These are phyloP conservation scores for Podospora anserina DNA, from an alignment of 495 filamentous ascomycete genomes.

Conservation along the genomic window DNA sequence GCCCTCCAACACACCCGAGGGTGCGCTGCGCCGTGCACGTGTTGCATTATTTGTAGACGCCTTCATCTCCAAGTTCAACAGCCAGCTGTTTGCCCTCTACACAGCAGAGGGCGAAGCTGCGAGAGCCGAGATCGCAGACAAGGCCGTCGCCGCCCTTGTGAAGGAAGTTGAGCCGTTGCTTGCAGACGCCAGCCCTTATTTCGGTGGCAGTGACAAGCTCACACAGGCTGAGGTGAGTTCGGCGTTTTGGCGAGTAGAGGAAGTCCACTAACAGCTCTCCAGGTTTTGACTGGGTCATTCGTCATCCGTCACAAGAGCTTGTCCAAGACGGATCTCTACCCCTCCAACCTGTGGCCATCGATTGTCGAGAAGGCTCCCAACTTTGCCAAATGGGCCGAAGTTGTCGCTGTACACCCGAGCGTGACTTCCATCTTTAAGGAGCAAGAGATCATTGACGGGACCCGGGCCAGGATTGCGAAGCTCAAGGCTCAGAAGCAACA, in stretches of 20 bases:
- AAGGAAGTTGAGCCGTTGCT: conserved; percentile 77
- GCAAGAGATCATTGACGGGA: conserved; percentile 29
- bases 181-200: conserved; percentile 66
- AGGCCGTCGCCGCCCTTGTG: conserved; percentile 52
- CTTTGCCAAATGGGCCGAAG: conserved; percentile 66
- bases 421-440: conserved; percentile 65
- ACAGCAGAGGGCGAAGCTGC: conserved; percentile 41
- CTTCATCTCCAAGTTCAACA: conserved; percentile 60
- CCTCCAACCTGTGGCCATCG: conserved; percentile 44
- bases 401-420: conserved; percentile 60
- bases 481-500: conserved; percentile 12
- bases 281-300: conserved; percentile 68
- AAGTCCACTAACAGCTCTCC: conserved; percentile 2
- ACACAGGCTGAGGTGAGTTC: conserved; percentile 71
- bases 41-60: conserved; percentile 76
- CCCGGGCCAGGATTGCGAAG: conserved; percentile 39
- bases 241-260: neutral
- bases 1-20: conserved; percentile 38
- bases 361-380: conserved; percentile 56
- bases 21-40: conserved; percentile 57
- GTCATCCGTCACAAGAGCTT: conserved; percentile 56
- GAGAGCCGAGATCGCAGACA: conserved; percentile 33
- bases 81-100: conserved; percentile 44
- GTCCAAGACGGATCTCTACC: conserved; percentile 51
- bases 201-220: conserved; percentile 70